Evolutionary conservation across 2,329 filamentous ascomycete species (phyloP), one percentile per base, ranked within the genome.

Genomic region (Colletotrichum sp.): DNA sequence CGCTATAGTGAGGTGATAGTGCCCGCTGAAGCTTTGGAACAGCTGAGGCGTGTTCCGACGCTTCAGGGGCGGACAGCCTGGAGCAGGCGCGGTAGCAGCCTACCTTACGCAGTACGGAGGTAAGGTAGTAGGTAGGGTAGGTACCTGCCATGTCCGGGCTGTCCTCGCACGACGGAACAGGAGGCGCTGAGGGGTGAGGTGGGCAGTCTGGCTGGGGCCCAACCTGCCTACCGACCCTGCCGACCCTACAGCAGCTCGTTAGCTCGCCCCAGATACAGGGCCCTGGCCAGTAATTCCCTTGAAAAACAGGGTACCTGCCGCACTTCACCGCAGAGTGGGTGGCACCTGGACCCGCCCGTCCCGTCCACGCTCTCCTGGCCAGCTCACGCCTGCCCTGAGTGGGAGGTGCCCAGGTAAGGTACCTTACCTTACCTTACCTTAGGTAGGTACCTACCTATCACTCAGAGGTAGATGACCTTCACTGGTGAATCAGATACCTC

Each of bases 311-410:
- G 26, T 57, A 16, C 63, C 58, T 67, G 57, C 69, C 69, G 32
- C 63, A 67, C 38, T 48, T 75, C 71, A 65, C 72, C 70, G 70
- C 70, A 76, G 70, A 67, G 68, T 75, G 69, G 36, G 69, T 68
- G 73, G 73, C 69, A 67, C 63, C 69, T 72, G 69, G 73, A 72
- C 73, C 69, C 73, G 73, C 69, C 63, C 55, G 43, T 75, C 69
- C 73, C 73, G 73, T 71, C 71, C 55, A 24, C 32, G 55, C 43
- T 72, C 61, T 72, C 38, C 63, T 63, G 38, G 55, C 60, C 67
- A 64, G 36, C 71, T 57, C 66, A 57, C 55, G 60, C 32, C 60
- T 48, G 36, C 36, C 36, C 16, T 38, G 60, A 21, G 18, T 61
- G 57, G 28, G 24, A 58, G 55, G 63, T 18, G 36, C 36, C 36